Conservation (phyloP, 2,329 filamentous ascomycete species). For the Alternaria consortialis region DNA sequence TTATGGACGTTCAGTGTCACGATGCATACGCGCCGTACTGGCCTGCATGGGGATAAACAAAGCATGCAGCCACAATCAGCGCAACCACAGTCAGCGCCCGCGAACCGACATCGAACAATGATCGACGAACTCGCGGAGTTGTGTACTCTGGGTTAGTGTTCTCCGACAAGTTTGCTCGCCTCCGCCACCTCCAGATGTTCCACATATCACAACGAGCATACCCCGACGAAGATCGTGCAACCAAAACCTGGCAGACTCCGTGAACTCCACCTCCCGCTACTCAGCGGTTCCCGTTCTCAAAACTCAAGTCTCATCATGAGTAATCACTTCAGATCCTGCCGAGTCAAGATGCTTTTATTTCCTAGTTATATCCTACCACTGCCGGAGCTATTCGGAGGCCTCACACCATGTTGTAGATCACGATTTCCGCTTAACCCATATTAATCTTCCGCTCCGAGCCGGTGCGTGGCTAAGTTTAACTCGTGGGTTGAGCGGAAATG, state of each 20-base stretch:
- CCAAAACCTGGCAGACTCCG: not conserved
- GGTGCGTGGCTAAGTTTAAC: not conserved
- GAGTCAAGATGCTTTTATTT: not conserved
- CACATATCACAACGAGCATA: slow-evolving; percentile 5
- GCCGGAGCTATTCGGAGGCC: not conserved
- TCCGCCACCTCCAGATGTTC: slow-evolving; percentile 7
- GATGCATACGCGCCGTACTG: not conserved
- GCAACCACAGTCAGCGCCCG: not conserved
- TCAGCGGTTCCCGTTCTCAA: not conserved
- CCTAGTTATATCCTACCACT: not conserved
- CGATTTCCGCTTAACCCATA: not conserved
- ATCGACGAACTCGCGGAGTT: not conserved
- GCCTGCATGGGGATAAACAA: not conserved
- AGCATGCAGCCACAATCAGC: slow-evolving; percentile 1
- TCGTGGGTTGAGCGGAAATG: not conserved
- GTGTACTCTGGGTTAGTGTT: not conserved
- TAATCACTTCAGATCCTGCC: not conserved
- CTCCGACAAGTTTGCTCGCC: not conserved
- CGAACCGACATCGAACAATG: not conserved
- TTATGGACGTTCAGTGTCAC: not conserved
- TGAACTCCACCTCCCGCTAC: slow-evolving; percentile 2
- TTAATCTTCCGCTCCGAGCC: not conserved
- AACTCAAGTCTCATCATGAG: not conserved
- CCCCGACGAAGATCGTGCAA: not conserved
- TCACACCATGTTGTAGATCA: not conserved